Base-by-base conservation (phyloP, 2,329 filamentous ascomycete species). In the Zymoseptoria brevis region DNA sequence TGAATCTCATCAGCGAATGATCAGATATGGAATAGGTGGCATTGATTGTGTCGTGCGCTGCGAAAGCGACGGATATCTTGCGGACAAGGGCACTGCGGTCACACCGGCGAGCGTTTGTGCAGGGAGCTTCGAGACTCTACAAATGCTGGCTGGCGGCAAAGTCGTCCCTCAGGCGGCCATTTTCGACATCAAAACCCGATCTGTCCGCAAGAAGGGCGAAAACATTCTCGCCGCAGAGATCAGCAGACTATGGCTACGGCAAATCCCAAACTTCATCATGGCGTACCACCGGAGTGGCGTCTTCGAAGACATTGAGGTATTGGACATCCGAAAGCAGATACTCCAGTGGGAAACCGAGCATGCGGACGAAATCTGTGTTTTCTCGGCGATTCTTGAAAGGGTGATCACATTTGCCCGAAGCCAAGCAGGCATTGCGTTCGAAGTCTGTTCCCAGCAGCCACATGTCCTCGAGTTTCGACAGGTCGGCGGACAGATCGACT, bases 1-100 rank as follows among this genome's bases (percentile, higher is more conserved):
- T 0, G 73, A 72, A 1, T 83, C 83, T 0, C 84, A 89, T 61
- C 85, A 89, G 66, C 77, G 86, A 1, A 67, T 89, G 7, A 65
- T 89, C 0, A 71, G 73, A 2, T 89, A 88, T 61, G 60, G 73
- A 0, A 83, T 89, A 64, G 83, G 76, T 0, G 80, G 75, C 0
- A 66, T 85, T 9, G 71, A 72, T 0, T 76, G 78, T 53, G 61
- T 86, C 2, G 71, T 87, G 0, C 78, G 84, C 0, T 85, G 79
- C 54, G 82, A 84, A 67, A 76, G 73, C 0, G 84, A 88, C 68
- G 85, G 83, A 0, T 87, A 84, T 61, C 64, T 79, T 16, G 57
- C 48, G 21, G 22, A 58, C 11, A 19, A 59, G 19, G 21, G 48
- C 19, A 56, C 19, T 13, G n/a, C 21, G 24, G 19, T 55, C 51